Percentiles rank a stretch among this genome's conserved stretches.
Conservation (phyloP, 169 alveolate species). For the Amoebophrya sp. region DNA sequence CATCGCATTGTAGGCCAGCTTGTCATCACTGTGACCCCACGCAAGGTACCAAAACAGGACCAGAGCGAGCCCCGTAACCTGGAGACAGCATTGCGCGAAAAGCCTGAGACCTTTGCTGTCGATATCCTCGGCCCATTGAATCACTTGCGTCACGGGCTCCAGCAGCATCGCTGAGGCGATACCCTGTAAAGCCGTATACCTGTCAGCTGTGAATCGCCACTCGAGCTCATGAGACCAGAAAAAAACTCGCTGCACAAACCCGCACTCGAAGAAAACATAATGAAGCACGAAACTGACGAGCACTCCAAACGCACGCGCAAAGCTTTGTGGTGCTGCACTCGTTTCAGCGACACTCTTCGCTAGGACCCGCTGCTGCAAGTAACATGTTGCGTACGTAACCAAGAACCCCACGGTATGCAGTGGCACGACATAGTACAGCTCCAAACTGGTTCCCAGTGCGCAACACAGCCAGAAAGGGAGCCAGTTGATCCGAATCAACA, state of each 20-base stretch:
- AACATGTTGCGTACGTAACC: slow-evolving; percentile 10
- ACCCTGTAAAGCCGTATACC: background rate
- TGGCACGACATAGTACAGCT: slow-evolving; percentile 34
- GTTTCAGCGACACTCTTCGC: too few relatives aligned
- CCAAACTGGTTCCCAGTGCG: background rate
- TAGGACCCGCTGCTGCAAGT: background rate
- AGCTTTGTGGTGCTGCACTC: too few relatives aligned
- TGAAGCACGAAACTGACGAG: too few relatives aligned
- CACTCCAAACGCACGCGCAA: too few relatives aligned
- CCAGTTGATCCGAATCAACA: slow-evolving; percentile 25
- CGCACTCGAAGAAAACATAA: too few relatives aligned
- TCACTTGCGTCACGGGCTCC: background rate
- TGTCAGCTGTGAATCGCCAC: background rate
- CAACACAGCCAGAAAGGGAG: background rate
- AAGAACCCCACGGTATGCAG: slow-evolving; percentile 33
- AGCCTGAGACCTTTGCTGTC: background rate
- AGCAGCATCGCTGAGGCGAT: background rate
- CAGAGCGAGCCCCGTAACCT: background rate
- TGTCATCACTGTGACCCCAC: background rate
- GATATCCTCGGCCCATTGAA: background rate
- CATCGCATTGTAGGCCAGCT: background rate
- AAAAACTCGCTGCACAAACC: background rate
- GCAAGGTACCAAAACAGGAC: background rate
- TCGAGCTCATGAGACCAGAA: background rate
- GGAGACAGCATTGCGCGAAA: too few relatives aligned